Percentiles rank a stretch among this genome's conserved stretches.
Evolutionary conservation across 306 rosid genomes (phyloP).

Genomic region (Rubus idaeus): DNA sequence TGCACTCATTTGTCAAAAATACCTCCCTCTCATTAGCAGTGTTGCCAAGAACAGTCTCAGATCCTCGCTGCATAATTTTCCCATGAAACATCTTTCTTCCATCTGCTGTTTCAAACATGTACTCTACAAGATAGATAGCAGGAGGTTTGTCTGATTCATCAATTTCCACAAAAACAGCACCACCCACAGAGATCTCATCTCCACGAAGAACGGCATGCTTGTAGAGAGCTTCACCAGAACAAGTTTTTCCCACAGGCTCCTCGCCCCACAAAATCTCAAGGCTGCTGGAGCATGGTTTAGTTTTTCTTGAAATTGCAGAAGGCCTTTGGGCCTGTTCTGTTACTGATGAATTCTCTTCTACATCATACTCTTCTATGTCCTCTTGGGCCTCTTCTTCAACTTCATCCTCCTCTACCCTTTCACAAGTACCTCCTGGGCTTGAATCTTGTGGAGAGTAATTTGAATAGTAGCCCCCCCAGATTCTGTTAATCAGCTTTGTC

Average conservation of each 20-base stretch:
- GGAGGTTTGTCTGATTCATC: slow-evolving; percentile 55
- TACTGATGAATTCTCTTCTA: slow-evolving; percentile 45
- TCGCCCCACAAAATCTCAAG: slow-evolving; percentile 67
- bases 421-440: slow-evolving; percentile 40
- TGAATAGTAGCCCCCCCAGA: slow-evolving; percentile 95
- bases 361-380: slow-evolving; percentile 66
- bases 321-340: slow-evolving; percentile 43
- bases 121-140: slow-evolving; percentile 65
- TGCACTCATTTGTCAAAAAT: slow-evolving; percentile 79
- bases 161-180: slow-evolving; percentile 62
- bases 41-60: slow-evolving; percentile 86
- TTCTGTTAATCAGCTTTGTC: slow-evolving; percentile 73
- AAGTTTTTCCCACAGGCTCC: slow-evolving; percentile 51
- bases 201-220: slow-evolving; percentile 56
- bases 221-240: slow-evolving; percentile 54
- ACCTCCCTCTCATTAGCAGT: slow-evolving; percentile 84
- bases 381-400: slow-evolving; percentile 60
- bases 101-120: slow-evolving; percentile 66
- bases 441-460: slow-evolving; percentile 64
- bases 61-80: slow-evolving; percentile 67
- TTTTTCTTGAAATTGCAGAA: slow-evolving; percentile 38
- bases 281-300: slow-evolving; percentile 33
- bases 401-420: slow-evolving; percentile 66
- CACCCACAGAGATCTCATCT: slow-evolving; percentile 62
- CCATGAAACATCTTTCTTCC: slow-evolving; percentile 87